Percentiles rank a stretch among this genome's conserved stretches.
Evolutionary conservation across 176 grass and related monocot species (phyloP).

Genomic region (Hyparrhenia diplandra): DNA sequence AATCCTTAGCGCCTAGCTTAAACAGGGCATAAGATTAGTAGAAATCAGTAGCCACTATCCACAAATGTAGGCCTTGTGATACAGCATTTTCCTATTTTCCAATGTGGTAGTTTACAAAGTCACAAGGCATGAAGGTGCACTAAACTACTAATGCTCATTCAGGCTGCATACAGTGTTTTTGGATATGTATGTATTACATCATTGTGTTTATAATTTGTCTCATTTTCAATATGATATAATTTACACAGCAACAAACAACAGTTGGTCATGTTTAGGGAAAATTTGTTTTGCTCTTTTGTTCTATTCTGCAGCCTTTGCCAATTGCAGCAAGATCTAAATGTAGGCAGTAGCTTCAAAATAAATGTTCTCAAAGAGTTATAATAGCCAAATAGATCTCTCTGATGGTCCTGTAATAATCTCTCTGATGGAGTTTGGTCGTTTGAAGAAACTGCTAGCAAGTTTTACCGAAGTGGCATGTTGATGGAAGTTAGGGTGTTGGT

Average conservation of each 20-base stretch:
- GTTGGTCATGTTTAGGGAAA: neutral
- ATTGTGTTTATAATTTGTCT: neutral
- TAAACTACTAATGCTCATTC: neutral
- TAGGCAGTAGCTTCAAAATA: neutral
- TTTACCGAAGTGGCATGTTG: no score
- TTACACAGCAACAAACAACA: neutral
- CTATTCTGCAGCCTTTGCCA: neutral
- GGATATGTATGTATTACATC: neutral
- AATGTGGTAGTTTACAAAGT: no score
- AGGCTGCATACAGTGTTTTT: neutral
- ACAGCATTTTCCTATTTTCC: no score
- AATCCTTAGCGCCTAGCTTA: no score
- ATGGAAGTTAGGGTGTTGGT: no score
- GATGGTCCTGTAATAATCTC: no score
- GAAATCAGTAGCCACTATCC: no score
- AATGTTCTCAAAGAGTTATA: neutral
- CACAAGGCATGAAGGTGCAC: no score
- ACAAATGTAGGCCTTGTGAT: no score
- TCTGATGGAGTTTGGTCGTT: no score
- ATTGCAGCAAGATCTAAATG: neutral
- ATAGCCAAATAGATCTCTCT: neutral
- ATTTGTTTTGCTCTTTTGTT: neutral
- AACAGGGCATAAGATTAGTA: no score
- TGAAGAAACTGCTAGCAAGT: no score
- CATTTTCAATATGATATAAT: neutral